Evolutionary conservation across 192 early-diverging fungal genomes (phyloP), one percentile per base, ranked within the genome.

Genomic region (Oehlia diaphana): DNA sequence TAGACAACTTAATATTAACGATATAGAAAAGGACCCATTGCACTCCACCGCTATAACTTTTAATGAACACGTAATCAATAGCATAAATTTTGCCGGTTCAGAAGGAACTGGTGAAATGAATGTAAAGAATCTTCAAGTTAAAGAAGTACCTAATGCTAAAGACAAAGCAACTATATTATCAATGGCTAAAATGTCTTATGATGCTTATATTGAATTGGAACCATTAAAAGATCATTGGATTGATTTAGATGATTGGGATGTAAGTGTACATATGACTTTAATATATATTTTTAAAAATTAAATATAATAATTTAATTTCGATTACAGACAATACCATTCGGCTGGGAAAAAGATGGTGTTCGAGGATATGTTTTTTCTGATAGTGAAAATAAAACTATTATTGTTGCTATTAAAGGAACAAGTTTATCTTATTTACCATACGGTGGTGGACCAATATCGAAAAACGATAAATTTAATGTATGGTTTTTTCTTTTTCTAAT

Each of bases 371-470:
- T 98, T 28, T 98, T 95, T 88, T 85, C 87, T 13, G 90, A 94
- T 73, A 82, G 84, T 3, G 70, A 83, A 47, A 86, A 93, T 64
- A 89, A 88, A 14, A 86, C 91, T 1, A 81, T 96, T 61, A 91
- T 97, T 33, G 86, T 98, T 75, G 90, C 90, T 33, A 84, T 98
- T 71, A 98, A 98, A 84, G 96, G 96, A 71, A 94, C 93, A n/a
- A 84, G 83, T 53, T 62, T 80, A 37, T 16, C 53, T 5, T 75
- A 83, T 74, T 53, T 80, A 31, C 69, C 74, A 2, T 77, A 79
- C 7, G 91, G 89, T 33, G 93, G 90, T 21, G 91, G 91, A 0
- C 86, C 88, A 12, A 94, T 93, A 19, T 90, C 90, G 26, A 84
- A 83, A 31, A 88, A 90, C 44, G 94, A 95, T 87, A 94, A 92